Conservation (phyloP, 371 early-diverging fungal genomes). For the Actinomucor elegans region DNA sequence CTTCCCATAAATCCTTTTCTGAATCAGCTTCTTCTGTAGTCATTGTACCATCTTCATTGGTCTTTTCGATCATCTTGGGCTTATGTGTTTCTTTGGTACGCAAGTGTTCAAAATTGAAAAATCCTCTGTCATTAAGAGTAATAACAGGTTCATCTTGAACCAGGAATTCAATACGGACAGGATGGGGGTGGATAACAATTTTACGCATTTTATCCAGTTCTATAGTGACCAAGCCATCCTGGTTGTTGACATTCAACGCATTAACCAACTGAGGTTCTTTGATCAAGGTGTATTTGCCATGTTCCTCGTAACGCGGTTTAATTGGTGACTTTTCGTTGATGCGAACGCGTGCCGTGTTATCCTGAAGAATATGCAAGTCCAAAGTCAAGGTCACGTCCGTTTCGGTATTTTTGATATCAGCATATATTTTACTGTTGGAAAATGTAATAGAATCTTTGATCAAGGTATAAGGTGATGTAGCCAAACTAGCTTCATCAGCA, state of each 20-base stretch:
- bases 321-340: slow-evolving; percentile 71
- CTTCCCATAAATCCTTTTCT: slow-evolving; percentile 81
- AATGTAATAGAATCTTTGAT: slow-evolving; percentile 49
- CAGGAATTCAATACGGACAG: slow-evolving; percentile 69
- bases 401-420: slow-evolving; percentile 58
- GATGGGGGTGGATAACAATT: slow-evolving; percentile 55
- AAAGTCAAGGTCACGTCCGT: slow-evolving; percentile 48
- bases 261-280: slow-evolving; percentile 35
- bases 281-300: slow-evolving; percentile 59
- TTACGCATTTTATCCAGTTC: slow-evolving; percentile 27
- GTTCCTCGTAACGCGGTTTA: slow-evolving; percentile 71
- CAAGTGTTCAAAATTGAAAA: slow-evolving; percentile 84
- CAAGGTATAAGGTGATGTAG: slow-evolving; percentile 65
- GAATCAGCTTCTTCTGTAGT: slow-evolving; percentile 47
- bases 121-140: slow-evolving; percentile 80
- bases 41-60: slow-evolving; percentile 36
- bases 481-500: slow-evolving; percentile 58
- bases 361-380: slow-evolving; percentile 53
- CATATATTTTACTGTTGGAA: slow-evolving; percentile 50
- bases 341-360: slow-evolving; percentile 67
- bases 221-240: slow-evolving; percentile 21
- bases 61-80: slow-evolving; percentile 44
- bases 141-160: slow-evolving; percentile 63
- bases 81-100: slow-evolving; percentile 62
- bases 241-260: slow-evolving; percentile 12